Evolutionary conservation across 2,329 filamentous ascomycete genomes (phyloP).

Genomic region (Paecilomyces formosus): DNA sequence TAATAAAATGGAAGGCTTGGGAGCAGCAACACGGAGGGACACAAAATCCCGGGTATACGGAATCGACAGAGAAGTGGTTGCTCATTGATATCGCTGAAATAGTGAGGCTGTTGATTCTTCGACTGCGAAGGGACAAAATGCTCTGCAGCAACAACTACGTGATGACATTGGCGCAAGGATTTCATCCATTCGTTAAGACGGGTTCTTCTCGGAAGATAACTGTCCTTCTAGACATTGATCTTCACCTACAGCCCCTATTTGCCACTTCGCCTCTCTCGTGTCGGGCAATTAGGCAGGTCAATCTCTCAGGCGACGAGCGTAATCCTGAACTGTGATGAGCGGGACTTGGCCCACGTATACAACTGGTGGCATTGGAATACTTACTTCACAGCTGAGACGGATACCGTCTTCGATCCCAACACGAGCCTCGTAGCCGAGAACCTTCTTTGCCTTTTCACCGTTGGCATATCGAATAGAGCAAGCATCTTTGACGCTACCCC

Average conservation of each 20-base stretch:
- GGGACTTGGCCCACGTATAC: background rate
- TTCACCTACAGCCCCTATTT: background rate
- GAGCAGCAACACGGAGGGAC: background rate
- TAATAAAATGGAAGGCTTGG: background rate
- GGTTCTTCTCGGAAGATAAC: background rate
- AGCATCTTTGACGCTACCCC: conserved; percentile 50
- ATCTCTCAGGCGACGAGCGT: conserved; percentile 22
- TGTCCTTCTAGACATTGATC: background rate
- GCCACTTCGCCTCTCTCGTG: conserved; percentile 1
- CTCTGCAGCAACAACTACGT: background rate
- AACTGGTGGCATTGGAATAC: conserved; percentile 5
- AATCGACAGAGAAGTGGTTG: background rate
- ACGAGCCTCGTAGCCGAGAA: conserved; percentile 47
- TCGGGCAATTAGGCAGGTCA: conserved; percentile 9
- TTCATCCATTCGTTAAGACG: background rate
- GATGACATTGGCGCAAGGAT: background rate
- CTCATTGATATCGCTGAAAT: background rate
- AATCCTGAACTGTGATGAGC: conserved; percentile 17
- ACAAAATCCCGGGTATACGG: background rate
- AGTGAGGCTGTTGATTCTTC: background rate
- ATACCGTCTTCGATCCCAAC: conserved; percentile 47
- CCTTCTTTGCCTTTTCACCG: conserved; percentile 42
- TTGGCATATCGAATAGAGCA: conserved; percentile 47
- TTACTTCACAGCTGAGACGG: conserved; percentile 41
- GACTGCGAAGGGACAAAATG: background rate